Evolutionary conservation across 2,329 filamentous ascomycete species (phyloP).

Genomic region (Paracoccidioides brasiliensis): DNA sequence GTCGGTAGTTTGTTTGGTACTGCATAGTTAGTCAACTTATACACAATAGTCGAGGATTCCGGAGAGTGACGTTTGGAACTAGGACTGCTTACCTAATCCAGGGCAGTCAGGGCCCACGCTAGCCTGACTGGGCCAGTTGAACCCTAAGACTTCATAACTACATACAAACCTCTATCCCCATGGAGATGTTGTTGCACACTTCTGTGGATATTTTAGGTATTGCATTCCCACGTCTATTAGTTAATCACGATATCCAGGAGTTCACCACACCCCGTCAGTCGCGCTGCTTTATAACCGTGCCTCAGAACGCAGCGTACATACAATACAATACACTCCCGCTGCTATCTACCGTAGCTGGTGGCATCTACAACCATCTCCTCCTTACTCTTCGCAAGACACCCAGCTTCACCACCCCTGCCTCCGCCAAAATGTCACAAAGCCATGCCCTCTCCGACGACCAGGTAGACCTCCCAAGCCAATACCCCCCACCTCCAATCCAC

Average conservation of each 20-base stretch:
- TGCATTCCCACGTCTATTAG: too few relatives aligned
- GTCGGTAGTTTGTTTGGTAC: neutral
- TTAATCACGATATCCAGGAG: too few relatives aligned
- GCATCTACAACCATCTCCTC: slow-evolving; percentile 7
- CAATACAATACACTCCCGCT: neutral
- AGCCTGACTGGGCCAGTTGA: neutral
- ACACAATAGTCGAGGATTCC: too few relatives aligned
- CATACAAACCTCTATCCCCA: too few relatives aligned
- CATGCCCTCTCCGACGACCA: slow-evolving; percentile 97
- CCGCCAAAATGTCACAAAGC: slow-evolving; percentile 66
- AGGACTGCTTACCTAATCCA: neutral
- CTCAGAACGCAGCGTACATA: too few relatives aligned
- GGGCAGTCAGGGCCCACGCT: neutral
- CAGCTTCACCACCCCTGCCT: slow-evolving; percentile 7
- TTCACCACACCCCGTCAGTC: too few relatives aligned
- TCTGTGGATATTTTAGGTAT: too few relatives aligned
- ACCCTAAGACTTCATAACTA: too few relatives aligned
- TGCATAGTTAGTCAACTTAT: too few relatives aligned
- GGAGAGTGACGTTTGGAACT: neutral
- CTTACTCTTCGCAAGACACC: slow-evolving; percentile 1
- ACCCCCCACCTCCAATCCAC: neutral
- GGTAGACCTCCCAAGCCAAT: slow-evolving; percentile 39
- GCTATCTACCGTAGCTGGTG: slow-evolving; percentile 12
- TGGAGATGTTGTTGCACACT: too few relatives aligned
- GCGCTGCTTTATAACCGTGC: too few relatives aligned